Base-by-base conservation (phyloP, 495 filamentous ascomycete genomes). In the Daldinia grandis region DNA sequence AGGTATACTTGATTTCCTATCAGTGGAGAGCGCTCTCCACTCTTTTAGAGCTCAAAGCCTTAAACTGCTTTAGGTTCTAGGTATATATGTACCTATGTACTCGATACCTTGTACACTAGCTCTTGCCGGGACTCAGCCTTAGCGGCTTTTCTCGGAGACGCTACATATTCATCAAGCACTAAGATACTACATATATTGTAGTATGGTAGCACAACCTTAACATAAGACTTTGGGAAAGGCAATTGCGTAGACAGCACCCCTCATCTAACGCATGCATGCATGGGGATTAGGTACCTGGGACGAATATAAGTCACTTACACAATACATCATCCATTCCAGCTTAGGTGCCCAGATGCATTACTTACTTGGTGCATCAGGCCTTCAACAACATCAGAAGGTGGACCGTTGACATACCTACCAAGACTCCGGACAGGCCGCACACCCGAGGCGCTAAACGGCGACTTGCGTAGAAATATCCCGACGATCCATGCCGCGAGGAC, bases 81-180 rank as follows among this genome's bases (percentile, higher is more conserved):
- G n/a, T n/a, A n/a, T n/a, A n/a, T n/a, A n/a, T n/a, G n/a, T n/a
- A 35, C 12, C 31, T 35, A 35, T 9, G 31, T 35, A 12, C 31
- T 35, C 9, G 10, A 35, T 35, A 35, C 31, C 31, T 12, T 35
- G 12, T 14, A 35, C 33, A 35, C 33, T 35, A 35, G 27, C 35
- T 65, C 61, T 21, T 66, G 66, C 58, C 71, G 62, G 58, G 50
- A 67, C 60, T 74, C 71, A 74, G 71, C 71, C 71, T 74, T 74
- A 74, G 71, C 71, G 66, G 71, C 58, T 67, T 74, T 61, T 38
- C 53, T 58, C 50, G 63, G 27, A 68, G 62, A 37, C 47, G 64
- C 63, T 44, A n/a, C n/a, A n/a, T n/a, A 64, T 64, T 24, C 30
- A 42, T 31, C 27, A 53, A 7, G 25, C 9, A 24, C 17, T 24